Percentiles rank a stretch among this genome's conserved stretches.
phyloP scores from a whole-genome alignment of 2,329 filamentous ascomycete species.

The Xylaria sp. region DNA sequence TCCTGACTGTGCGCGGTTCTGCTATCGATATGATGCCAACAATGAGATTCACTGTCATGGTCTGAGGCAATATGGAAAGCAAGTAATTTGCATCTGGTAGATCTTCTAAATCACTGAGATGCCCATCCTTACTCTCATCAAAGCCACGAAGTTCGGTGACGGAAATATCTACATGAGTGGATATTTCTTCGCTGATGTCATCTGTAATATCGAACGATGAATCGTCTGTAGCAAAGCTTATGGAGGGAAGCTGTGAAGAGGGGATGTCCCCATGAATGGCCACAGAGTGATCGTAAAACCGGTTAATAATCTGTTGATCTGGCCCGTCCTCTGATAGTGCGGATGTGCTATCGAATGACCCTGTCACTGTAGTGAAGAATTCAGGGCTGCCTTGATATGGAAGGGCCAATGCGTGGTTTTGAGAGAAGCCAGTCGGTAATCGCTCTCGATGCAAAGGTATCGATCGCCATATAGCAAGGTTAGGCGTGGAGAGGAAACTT shows the following conservation, averaged over 20 bases:
- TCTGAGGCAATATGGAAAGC: constrained; percentile 76
- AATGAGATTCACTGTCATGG: constrained; percentile 83
- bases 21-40: constrained; percentile 79
- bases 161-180: constrained; percentile 44
- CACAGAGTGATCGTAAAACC: constrained; percentile 84
- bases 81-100: constrained; percentile 76
- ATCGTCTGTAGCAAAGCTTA: constrained; percentile 44
- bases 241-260: constrained; percentile 66
- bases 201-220: constrained; percentile 53
- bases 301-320: constrained; percentile 57
- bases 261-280: constrained; percentile 72
- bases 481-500: constrained; percentile 38
- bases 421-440: constrained; percentile 64
- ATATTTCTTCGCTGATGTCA: constrained; percentile 46
- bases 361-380: constrained; percentile 60
- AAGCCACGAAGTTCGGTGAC: constrained; percentile 37
- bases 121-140: constrained; percentile 48
- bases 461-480: constrained; percentile 62
- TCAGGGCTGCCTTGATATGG: constrained; percentile 49
- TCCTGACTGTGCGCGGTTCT: constrained; percentile 72
- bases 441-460: constrained; percentile 59
- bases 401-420: constrained; percentile 53
- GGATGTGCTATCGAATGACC: constrained; percentile 48
- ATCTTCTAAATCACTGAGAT: constrained; percentile 71
- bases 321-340: constrained; percentile 48